Evolutionary conservation across 371 early-diverging fungal genomes (phyloP).

Genomic region (Lichtheimia ornata): DNA sequence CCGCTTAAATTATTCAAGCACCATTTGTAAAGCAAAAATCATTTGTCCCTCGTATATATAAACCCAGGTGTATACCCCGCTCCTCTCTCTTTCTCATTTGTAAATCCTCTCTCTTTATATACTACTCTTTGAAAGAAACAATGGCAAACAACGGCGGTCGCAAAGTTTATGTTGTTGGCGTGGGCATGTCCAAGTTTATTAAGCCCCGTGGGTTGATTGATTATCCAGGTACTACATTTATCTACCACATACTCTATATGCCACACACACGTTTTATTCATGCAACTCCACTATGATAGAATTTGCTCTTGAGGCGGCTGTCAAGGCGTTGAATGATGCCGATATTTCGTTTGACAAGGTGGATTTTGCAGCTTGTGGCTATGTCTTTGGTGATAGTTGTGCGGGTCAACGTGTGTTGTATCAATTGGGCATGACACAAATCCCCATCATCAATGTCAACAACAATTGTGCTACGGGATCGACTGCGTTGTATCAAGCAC

Average conservation of each 20-base stretch:
- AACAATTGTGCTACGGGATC: conserved; percentile 85
- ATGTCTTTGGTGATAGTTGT: conserved; percentile 72
- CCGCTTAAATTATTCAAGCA: too few relatives aligned
- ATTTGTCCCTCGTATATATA: too few relatives aligned
- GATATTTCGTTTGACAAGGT: conserved; percentile 68
- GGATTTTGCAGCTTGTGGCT: conserved; percentile 64
- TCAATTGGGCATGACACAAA: conserved; percentile 71
- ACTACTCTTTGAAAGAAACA: too few relatives aligned
- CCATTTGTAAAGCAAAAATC: too few relatives aligned
- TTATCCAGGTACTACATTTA: conserved; percentile 48
- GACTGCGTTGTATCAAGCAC: conserved; percentile 74
- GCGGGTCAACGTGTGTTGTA: conserved; percentile 79
- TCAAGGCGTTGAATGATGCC: conserved; percentile 77
- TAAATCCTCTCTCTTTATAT: too few relatives aligned
- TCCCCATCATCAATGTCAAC: conserved; percentile 71
- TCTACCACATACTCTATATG: not conserved
- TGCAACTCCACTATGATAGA: conserved; percentile 38
- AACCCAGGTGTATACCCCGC: too few relatives aligned
- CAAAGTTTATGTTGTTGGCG: conserved; percentile 59
- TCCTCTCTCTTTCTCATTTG: too few relatives aligned
- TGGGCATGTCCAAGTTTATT: conserved; percentile 71
- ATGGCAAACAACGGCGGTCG: not conserved
- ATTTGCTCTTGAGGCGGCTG: conserved; percentile 71
- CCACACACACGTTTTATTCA: not conserved
- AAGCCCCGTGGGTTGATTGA: conserved; percentile 63